A percentile compares a stretch with the other conserved stretches of the same genome.
Conservation (phyloP, 192 early-diverging fungal species). For the Backusella westeae region DNA sequence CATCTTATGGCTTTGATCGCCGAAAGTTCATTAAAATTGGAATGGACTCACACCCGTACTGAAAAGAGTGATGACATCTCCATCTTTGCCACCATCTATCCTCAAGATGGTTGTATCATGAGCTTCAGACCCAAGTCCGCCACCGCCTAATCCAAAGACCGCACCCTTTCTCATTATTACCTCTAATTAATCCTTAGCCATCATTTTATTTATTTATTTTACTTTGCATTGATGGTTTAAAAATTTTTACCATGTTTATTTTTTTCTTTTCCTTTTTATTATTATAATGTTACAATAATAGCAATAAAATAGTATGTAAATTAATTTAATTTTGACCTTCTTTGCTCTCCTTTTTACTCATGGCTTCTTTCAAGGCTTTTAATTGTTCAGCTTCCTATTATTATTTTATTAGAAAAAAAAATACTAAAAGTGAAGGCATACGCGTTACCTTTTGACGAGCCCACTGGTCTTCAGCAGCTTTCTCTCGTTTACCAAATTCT, state of each 20-base stretch:
- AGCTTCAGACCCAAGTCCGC: slow-evolving; percentile 30
- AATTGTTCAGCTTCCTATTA: slow-evolving; percentile 12
- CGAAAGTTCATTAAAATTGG: slow-evolving; percentile 30
- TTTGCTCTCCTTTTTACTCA: slow-evolving; percentile 1
- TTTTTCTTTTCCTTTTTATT: background rate
- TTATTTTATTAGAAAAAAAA: background rate
- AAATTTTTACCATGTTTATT: slow-evolving; percentile 3
- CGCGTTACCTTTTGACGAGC: slow-evolving; percentile 11
- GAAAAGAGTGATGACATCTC: slow-evolving; percentile 40
- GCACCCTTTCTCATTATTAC: background rate
- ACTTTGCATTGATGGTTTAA: slow-evolving; percentile 1
- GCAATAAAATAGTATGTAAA: slow-evolving; percentile 1
- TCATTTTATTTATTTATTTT: slow-evolving; percentile 8
- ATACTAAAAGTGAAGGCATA: background rate
- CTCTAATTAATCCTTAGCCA: background rate
- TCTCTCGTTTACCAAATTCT: slow-evolving; percentile 5
- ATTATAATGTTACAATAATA: slow-evolving; percentile 10
- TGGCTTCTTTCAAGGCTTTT: slow-evolving; percentile 12
- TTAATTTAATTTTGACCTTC: background rate
- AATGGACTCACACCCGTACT: slow-evolving; percentile 38
- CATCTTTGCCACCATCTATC: slow-evolving; percentile 44
- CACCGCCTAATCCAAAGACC: slow-evolving; percentile 7
- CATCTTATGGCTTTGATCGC: slow-evolving; percentile 34
- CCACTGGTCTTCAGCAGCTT: slow-evolving; percentile 20
- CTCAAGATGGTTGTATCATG: slow-evolving; percentile 39